Evolutionary conservation across 2,329 filamentous ascomycete genomes (phyloP).

Genomic region (Phyllosticta citrichinensis): DNA sequence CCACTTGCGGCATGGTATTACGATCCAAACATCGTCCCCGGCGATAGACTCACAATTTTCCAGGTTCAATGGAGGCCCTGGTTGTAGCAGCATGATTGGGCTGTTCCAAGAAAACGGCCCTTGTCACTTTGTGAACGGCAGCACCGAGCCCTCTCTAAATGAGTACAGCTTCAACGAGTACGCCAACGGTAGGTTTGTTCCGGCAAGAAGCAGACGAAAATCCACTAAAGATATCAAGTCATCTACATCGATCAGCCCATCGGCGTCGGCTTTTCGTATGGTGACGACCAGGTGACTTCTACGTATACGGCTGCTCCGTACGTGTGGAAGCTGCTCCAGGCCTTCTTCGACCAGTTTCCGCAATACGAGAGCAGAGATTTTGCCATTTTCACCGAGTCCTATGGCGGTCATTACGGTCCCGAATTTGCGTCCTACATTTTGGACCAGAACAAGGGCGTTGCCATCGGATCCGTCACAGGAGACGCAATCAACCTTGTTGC

Average conservation of each 20-base stretch:
- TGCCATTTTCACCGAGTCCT: slow-evolving; percentile 13
- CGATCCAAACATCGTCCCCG: slow-evolving; percentile 6
- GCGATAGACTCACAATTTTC: slow-evolving; percentile 32
- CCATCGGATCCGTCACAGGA: slow-evolving; percentile 10
- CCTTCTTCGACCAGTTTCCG: slow-evolving; percentile 20
- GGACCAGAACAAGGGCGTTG: slow-evolving; percentile 6
- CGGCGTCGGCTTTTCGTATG: slow-evolving; percentile 35
- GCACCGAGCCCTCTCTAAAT: slow-evolving; percentile 34
- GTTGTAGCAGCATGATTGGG: slow-evolving; percentile 7
- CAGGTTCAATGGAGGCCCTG: slow-evolving; percentile 14
- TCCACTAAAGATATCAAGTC: slow-evolving; percentile 15
- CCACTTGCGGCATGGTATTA: slow-evolving; percentile 23
- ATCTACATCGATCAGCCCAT: slow-evolving; percentile 32
- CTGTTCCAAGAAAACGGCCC: slow-evolving; percentile 30
- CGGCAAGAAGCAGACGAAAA: background rate
- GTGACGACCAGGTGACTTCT: slow-evolving; percentile 26
- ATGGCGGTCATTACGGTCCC: background rate
- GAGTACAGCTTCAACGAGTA: slow-evolving; percentile 34
- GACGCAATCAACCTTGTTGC: slow-evolving; percentile 4
- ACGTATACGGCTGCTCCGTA: slow-evolving; percentile 38
- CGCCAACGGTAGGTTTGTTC: slow-evolving; percentile 24
- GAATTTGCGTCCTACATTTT: slow-evolving; percentile 10
- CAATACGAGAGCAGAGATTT: slow-evolving; percentile 21
- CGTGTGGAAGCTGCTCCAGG: slow-evolving; percentile 50
- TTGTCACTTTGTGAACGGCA: slow-evolving; percentile 31